Base-by-base conservation (phyloP, 306 rosid species). In the Gastrolobium bilobum region DNA sequence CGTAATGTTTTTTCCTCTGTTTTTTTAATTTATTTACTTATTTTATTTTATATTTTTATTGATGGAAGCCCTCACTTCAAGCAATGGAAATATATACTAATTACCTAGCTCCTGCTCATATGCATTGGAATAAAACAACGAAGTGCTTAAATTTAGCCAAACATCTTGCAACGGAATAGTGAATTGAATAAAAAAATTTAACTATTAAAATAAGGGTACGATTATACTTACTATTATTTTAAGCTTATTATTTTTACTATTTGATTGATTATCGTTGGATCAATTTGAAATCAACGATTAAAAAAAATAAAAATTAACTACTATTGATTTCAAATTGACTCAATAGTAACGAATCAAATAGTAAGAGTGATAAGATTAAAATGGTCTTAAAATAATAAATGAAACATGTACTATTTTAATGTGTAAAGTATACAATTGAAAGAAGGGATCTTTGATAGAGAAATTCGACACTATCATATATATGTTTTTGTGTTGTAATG, bases 391-490 rank as follows among this genome's bases (percentile, higher is more conserved):
- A 20, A 44, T 67, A 44, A 6, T n/a, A 42, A 46, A 31, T 30
- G 57, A 33, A 47, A 14, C 13, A 13, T n/a, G 7, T 47, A n/a
- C 42, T 37, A 52, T 52, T 71, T 71, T 1, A 51, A 70, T 35
- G 29, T 54, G 65, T 6, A 71, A 26, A 37, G 64, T 35, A 20
- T 53, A 38, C 4, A 20, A 39, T 11, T 13, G 4, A 7, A 37
- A 20, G 26, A 20, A 20, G 26, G 0, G 26, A 10, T 68, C 26
- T 62, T 61, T 52, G 26, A 31, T 26, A 7, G 65, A 79, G 63
- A 64, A 80, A 67, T 73, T 80, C 72, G 74, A 26, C 26, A 39
- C n/a, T 86, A 85, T 70, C 90, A 80, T 20, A 20, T 20, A 20
- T 51, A 84, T 76, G 87, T 54, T n/a, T 6, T 61, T 42, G 10